These are phyloP conservation scores for Emmonsiellopsis sp. DNA, from an alignment of 2,329 filamentous ascomycete species.

Conservation along the genomic window DNA sequence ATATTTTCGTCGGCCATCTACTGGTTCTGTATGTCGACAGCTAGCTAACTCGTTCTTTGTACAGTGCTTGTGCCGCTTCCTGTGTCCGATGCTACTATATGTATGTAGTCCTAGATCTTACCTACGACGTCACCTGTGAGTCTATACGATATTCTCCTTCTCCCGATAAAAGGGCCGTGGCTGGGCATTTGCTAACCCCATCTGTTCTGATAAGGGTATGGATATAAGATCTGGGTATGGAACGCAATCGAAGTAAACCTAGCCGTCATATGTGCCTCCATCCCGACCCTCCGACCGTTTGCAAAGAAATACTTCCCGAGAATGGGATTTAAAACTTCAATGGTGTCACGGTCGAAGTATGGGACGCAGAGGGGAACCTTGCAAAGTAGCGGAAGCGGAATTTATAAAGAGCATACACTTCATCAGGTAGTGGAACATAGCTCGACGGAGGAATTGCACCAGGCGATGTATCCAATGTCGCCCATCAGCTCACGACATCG, in stretches of 20 bases:
- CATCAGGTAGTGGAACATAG: slow-evolving; percentile 1
- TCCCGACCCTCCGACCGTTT: slow-evolving; percentile 13
- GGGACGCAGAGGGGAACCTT: background rate
- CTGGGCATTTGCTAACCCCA: background rate
- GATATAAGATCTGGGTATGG: slow-evolving; percentile 15
- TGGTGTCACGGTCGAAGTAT: background rate
- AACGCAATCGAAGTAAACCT: slow-evolving; percentile 14
- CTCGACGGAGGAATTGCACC: background rate
- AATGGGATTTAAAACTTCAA: slow-evolving; percentile 3
- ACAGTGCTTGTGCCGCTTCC: slow-evolving; percentile 10
- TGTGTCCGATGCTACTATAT: slow-evolving; percentile 9
- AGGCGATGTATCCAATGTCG: background rate
- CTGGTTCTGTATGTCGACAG: background rate
- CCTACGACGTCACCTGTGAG: slow-evolving; percentile 13
- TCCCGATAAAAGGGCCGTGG: background rate
- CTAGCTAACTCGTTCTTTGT: background rate
- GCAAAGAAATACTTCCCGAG: slow-evolving; percentile 9
- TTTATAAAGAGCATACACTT: slow-evolving; percentile 8
- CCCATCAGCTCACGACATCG: background rate
- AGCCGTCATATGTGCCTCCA: slow-evolving; percentile 15
- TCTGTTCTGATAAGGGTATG: slow-evolving; percentile 9
- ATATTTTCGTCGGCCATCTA: background rate
- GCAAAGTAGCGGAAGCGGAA: background rate
- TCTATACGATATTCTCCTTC: background rate
- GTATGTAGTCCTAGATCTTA: slow-evolving; percentile 5